Evolutionary conservation across 2,329 filamentous ascomycete species (phyloP).

Genomic region (Colletotrichum lini): DNA sequence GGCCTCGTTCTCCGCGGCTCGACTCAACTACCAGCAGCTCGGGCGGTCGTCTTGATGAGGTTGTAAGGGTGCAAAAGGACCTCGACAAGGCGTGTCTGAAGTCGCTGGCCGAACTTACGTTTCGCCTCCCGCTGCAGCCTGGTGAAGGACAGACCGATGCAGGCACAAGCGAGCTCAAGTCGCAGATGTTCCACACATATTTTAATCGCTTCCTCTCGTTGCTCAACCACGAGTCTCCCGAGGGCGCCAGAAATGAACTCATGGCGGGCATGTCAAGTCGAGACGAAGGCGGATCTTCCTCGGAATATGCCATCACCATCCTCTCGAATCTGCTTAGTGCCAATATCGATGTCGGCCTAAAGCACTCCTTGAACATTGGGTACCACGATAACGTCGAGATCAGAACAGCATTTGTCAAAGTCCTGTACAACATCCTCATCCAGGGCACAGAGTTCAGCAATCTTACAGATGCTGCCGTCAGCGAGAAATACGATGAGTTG

Average conservation of each 20-base stretch:
- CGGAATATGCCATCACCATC: slow-evolving; percentile 77
- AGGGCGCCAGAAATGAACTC: slow-evolving; percentile 60
- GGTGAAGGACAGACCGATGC: slow-evolving; percentile 76
- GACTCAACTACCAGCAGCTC: slow-evolving; percentile 54
- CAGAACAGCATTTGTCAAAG: slow-evolving; percentile 78
- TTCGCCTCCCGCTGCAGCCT: slow-evolving; percentile 76
- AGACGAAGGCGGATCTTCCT: slow-evolving; percentile 69
- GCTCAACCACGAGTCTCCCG: slow-evolving; percentile 70
- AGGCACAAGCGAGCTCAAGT: slow-evolving; percentile 77
- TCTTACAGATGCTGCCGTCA: slow-evolving; percentile 76
- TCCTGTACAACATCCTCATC: slow-evolving; percentile 79
- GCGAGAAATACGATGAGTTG: slow-evolving; percentile 77
- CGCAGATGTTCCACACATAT: slow-evolving; percentile 80
- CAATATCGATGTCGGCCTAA: slow-evolving; percentile 79
- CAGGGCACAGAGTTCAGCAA: slow-evolving; percentile 81
- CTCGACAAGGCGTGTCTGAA: slow-evolving; percentile 76
- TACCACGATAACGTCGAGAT: slow-evolving; percentile 81
- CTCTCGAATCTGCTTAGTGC: slow-evolving; percentile 79
- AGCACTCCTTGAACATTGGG: slow-evolving; percentile 78
- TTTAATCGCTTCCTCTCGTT: slow-evolving; percentile 79
- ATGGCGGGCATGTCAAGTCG: slow-evolving; percentile 49
- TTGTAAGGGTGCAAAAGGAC: slow-evolving; percentile 72
- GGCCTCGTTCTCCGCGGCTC: slow-evolving; percentile 66
- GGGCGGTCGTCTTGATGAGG: slow-evolving; percentile 69
- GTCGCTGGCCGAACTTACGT: slow-evolving; percentile 76